Percentiles rank a stretch among this genome's conserved stretches.
phyloP scores from a whole-genome alignment of 129 eudicot genomes.

The Silybum marianum region DNA sequence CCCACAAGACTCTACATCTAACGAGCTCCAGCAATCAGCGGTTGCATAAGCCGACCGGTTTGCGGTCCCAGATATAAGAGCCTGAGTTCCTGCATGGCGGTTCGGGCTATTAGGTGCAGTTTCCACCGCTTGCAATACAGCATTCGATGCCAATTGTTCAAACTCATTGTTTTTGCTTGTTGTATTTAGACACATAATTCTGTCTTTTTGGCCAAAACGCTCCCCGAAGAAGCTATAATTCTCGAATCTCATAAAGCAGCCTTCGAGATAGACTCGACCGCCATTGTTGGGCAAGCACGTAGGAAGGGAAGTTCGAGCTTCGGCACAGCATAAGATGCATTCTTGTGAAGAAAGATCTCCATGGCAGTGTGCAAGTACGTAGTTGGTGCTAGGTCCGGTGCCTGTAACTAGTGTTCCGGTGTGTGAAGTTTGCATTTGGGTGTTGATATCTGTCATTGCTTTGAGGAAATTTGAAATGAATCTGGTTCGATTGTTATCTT shows the following conservation, averaged over 20 bases:
- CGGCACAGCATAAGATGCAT: slow-evolving; percentile 39
- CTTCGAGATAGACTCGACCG: slow-evolving; percentile 41
- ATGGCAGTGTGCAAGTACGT: slow-evolving; percentile 41
- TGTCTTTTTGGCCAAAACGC: slow-evolving; percentile 14
- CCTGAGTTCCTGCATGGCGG: slow-evolving; percentile 29
- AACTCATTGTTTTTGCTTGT: slow-evolving; percentile 29
- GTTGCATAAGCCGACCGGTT: slow-evolving; percentile 33
- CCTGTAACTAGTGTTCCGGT: slow-evolving; percentile 31
- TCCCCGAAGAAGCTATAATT: slow-evolving; percentile 43
- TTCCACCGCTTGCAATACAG: slow-evolving; percentile 32
- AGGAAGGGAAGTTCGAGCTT: slow-evolving; percentile 39
- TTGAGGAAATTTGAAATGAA: slow-evolving; percentile 12
- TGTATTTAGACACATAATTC: slow-evolving; percentile 19
- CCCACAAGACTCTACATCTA: slow-evolving; percentile 34
- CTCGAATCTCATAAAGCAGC: slow-evolving; percentile 44
- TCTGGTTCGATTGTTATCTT: background rate
- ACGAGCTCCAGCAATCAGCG: slow-evolving; percentile 45
- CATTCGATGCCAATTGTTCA: slow-evolving; percentile 24
- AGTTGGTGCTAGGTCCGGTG: slow-evolving; percentile 10
- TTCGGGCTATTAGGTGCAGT: slow-evolving; percentile 29
- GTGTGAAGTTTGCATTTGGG: slow-evolving; percentile 24
- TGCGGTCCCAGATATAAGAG: slow-evolving; percentile 4
- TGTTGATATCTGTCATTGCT: slow-evolving; percentile 22
- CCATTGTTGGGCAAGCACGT: slow-evolving; percentile 41
- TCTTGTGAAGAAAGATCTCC: slow-evolving; percentile 42